A percentile compares a stretch with the other conserved stretches of the same genome.
phyloP scores from a whole-genome alignment of 1,284 basidiomycete genomes.

The Agroathelia rolfsii region DNA sequence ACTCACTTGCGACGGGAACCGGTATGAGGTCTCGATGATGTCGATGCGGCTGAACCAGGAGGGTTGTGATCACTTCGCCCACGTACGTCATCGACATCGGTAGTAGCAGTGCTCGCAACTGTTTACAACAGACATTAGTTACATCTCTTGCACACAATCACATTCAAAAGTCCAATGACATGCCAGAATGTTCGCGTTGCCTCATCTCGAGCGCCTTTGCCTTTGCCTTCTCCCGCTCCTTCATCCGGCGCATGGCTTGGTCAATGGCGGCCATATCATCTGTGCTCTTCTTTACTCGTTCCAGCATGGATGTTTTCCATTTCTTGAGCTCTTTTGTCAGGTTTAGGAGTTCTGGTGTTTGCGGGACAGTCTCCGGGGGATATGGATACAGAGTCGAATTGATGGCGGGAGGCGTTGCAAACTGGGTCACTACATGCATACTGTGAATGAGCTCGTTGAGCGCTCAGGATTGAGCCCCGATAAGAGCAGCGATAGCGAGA shows the following conservation, averaged over 20 bases:
- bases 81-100: too few species aligned
- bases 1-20: neutral
- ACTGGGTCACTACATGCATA: too few species aligned
- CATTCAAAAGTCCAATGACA: conserved; percentile 25
- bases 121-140: conserved; percentile 6
- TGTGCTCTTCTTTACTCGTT: conserved; percentile 55
- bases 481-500: too few species aligned
- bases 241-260: conserved; percentile 59
- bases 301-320: conserved; percentile 42
- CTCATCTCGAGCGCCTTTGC: conserved; percentile 55
- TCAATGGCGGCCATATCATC: conserved; percentile 61
- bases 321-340: conserved; percentile 51
- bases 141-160: conserved; percentile 13
- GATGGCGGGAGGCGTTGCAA: neutral
- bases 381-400: conserved; percentile 51
- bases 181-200: conserved; percentile 63
- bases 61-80: neutral
- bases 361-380: conserved; percentile 54
- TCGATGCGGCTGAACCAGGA: neutral
- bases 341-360: conserved; percentile 59
- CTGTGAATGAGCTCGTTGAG: too few species aligned
- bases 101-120: conserved; percentile 2
- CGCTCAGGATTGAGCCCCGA: too few species aligned
- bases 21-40: conserved; percentile 1
- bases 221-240: conserved; percentile 70